phyloP scores from a whole-genome alignment of 176 grass and related monocot species.

The Otatea glauca region DNA sequence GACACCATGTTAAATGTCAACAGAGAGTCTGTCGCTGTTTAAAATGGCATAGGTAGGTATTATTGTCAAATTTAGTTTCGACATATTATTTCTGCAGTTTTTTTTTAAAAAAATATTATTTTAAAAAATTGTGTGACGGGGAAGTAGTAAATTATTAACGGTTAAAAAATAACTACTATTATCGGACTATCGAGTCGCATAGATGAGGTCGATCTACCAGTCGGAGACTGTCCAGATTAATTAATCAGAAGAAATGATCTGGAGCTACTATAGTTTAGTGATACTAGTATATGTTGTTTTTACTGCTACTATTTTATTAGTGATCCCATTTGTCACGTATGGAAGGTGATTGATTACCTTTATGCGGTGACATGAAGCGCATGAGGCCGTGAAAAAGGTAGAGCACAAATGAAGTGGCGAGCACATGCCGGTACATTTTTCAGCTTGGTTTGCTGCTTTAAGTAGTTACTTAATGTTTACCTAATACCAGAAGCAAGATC shows the following conservation, averaged over 20 bases:
- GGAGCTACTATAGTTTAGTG: background rate
- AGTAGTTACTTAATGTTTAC: background rate
- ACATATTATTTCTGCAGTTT: too few species aligned
- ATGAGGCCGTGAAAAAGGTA: background rate
- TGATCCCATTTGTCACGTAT: background rate
- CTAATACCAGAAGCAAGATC: background rate
- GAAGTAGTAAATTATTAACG: too few species aligned
- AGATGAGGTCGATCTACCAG: too few species aligned
- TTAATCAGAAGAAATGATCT: background rate
- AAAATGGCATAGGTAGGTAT: too few species aligned
- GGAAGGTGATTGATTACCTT: background rate
- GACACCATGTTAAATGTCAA: too few species aligned
- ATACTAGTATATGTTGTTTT: too few species aligned
- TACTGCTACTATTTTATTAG: background rate
- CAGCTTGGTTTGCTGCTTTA: background rate
- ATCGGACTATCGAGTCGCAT: too few species aligned
- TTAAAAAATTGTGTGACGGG: too few species aligned
- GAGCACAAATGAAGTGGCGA: background rate
- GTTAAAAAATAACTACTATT: background rate
- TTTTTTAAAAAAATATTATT: too few species aligned
- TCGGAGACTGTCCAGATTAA: too few species aligned
- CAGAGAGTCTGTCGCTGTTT: too few species aligned
- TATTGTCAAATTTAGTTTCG: too few species aligned
- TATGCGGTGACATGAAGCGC: background rate
- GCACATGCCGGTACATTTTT: background rate